These are phyloP conservation scores for Syncephalastrum monosporum DNA, from an alignment of 371 early-diverging fungal genomes.

Conservation along the genomic window DNA sequence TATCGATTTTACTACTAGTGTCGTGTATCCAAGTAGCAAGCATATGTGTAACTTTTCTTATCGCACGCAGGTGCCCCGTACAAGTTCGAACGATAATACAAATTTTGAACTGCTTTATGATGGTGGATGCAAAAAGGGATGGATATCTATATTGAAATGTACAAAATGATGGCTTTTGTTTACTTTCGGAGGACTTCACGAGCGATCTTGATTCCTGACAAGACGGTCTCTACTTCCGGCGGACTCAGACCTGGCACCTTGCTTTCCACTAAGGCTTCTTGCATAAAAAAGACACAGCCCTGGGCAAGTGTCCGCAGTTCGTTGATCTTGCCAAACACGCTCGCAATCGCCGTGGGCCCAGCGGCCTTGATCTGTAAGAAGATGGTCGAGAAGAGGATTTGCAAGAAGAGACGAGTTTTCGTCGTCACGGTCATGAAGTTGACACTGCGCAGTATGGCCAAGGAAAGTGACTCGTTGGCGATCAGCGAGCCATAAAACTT, in stretches of 20 bases:
- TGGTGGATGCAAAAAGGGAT: too few relatives aligned
- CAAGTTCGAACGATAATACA: too few relatives aligned
- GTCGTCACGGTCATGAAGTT: slow-evolving; percentile 69
- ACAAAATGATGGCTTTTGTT: too few relatives aligned
- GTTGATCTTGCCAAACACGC: slow-evolving; percentile 58
- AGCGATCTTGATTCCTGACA: too few relatives aligned
- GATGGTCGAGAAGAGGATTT: slow-evolving; percentile 60
- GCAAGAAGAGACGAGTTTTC: slow-evolving; percentile 67
- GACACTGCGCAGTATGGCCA: slow-evolving; percentile 70
- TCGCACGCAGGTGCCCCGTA: too few relatives aligned
- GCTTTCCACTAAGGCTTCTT: slow-evolving; percentile 51
- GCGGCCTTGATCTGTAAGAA: slow-evolving; percentile 36
- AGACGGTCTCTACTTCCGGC: too few relatives aligned
- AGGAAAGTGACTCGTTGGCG: slow-evolving; percentile 57
- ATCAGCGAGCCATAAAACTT: slow-evolving; percentile 74
- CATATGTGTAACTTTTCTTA: too few relatives aligned
- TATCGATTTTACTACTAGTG: slow-evolving; percentile 4
- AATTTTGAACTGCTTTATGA: too few relatives aligned
- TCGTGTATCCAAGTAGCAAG: too few relatives aligned
- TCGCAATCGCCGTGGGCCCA: slow-evolving; percentile 52
- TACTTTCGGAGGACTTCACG: too few relatives aligned
- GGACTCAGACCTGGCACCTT: too few relatives aligned
- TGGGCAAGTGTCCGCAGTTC: slow-evolving; percentile 67
- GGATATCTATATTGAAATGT: too few relatives aligned
- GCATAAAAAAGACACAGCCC: slow-evolving; percentile 72